Evolutionary conservation across 164 flowering plant genomes (phyloP).

Genomic region (Cinnamomum micranthum): DNA sequence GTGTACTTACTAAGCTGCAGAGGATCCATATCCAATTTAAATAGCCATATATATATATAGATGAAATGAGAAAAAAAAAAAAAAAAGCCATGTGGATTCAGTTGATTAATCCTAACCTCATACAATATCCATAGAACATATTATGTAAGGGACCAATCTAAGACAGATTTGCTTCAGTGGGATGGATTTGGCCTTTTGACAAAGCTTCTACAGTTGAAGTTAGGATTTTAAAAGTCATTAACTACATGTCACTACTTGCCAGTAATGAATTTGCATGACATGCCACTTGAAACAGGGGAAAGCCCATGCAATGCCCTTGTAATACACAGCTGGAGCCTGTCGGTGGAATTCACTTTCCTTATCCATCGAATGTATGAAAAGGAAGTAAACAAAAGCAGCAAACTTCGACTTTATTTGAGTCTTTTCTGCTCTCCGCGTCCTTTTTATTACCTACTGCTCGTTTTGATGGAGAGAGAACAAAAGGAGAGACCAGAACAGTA

Average conservation of each 20-base stretch:
- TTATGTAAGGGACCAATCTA: no score
- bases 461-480: background rate
- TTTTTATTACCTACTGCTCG: no score
- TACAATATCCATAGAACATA: no score
- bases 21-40: no score
- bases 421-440: background rate
- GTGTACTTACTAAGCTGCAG: no score
- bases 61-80: no score
- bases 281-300: background rate
- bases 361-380: no score
- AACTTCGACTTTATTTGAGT: background rate
- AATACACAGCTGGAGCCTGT: background rate
- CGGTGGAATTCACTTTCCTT: background rate
- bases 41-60: no score
- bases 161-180: background rate
- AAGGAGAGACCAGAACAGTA: no score
- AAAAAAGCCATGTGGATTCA: no score
- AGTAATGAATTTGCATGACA: background rate
- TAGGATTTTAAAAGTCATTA: no score
- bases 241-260: background rate
- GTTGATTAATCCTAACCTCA: no score
- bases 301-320: background rate
- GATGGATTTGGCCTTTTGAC: background rate
- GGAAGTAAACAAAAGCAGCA: background rate
- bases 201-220: background rate